Conservation (phyloP, 2,329 filamentous ascomycete genomes). For the Ophiostoma ulmi region DNA sequence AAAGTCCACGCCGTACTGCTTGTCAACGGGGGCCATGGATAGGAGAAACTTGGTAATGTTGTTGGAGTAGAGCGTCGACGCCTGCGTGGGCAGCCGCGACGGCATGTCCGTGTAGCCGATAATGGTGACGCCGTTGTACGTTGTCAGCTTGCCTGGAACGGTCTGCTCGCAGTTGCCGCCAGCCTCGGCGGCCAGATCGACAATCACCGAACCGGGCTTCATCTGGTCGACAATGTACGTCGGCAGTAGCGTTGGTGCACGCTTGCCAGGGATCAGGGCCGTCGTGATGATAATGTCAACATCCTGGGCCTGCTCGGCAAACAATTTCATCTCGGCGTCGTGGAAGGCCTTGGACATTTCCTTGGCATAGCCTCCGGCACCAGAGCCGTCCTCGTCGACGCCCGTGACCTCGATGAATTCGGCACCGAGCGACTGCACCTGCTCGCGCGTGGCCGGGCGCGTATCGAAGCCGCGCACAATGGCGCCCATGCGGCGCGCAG, state of each 20-base stretch:
- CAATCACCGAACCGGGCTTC: constrained; percentile 84
- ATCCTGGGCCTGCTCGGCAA: constrained; percentile 78
- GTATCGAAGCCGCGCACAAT: constrained; percentile 90
- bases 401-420: constrained; percentile 80
- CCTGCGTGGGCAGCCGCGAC: constrained; percentile 79
- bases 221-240: constrained; percentile 74
- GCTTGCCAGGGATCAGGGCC: constrained; percentile 79
- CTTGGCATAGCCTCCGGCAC: constrained; percentile 82
- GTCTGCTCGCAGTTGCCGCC: constrained; percentile 86
- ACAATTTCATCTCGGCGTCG: constrained; percentile 87
- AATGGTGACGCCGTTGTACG: constrained; percentile 73
- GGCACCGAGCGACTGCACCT: constrained; percentile 83
- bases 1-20: constrained; percentile 73
- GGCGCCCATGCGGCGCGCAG: constrained; percentile 77
- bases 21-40: constrained; percentile 72
- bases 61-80: constrained; percentile 86
- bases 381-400: constrained; percentile 76
- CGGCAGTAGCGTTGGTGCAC: constrained; percentile 78
- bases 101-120: constrained; percentile 88
- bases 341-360: constrained; percentile 94
- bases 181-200: constrained; percentile 81
- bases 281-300: constrained; percentile 93
- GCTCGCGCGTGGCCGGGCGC: constrained; percentile 78
- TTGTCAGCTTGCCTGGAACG: constrained; percentile 62
- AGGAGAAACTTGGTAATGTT: constrained; percentile 87